A percentile compares a stretch with the other conserved stretches of the same genome.
Conservation (phyloP, 2,329 filamentous ascomycete species). For the Fusarium acutatum region DNA sequence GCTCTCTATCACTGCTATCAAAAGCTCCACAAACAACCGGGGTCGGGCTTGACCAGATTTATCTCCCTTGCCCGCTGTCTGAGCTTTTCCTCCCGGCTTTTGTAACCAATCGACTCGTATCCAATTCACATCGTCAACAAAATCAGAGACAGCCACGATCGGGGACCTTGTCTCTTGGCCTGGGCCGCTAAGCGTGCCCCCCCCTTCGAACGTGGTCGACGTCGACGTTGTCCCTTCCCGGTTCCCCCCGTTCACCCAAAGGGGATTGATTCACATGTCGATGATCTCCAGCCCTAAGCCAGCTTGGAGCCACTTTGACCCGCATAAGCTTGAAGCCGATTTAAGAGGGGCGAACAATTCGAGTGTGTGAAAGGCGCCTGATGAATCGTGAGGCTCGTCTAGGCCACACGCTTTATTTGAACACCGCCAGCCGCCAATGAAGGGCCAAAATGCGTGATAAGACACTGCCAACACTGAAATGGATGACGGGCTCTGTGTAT, state of each 20-base stretch:
- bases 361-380: not conserved
- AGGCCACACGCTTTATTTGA: slow-evolving; percentile 2
- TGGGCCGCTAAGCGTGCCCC: slow-evolving; percentile 13
- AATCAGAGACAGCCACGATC: slow-evolving; percentile 16
- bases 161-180: slow-evolving; percentile 3
- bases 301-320: slow-evolving; percentile 30
- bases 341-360: slow-evolving; percentile 12
- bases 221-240: slow-evolving; percentile 31
- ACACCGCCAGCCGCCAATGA: not conserved
- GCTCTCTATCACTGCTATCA: not conserved
- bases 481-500: not conserved
- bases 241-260: slow-evolving; percentile 32
- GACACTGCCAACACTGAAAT: not conserved
- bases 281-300: slow-evolving; percentile 42
- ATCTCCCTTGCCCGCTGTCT: slow-evolving; percentile 23
- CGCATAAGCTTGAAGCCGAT: slow-evolving; percentile 32
- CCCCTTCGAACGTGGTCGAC: slow-evolving; percentile 17
- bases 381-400: slow-evolving; percentile 3
- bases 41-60: slow-evolving; percentile 25
- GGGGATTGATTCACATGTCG: slow-evolving; percentile 40
- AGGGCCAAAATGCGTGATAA: not conserved
- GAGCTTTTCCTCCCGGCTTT: slow-evolving; percentile 14
- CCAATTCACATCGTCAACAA: slow-evolving; percentile 36
- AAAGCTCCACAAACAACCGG: slow-evolving; percentile 23
- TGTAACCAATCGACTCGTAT: slow-evolving; percentile 24